Percentiles rank a stretch among this genome's conserved stretches.
Evolutionary conservation across 2,329 filamentous ascomycete species (phyloP).

Genomic region (Coniochaeta sp.): DNA sequence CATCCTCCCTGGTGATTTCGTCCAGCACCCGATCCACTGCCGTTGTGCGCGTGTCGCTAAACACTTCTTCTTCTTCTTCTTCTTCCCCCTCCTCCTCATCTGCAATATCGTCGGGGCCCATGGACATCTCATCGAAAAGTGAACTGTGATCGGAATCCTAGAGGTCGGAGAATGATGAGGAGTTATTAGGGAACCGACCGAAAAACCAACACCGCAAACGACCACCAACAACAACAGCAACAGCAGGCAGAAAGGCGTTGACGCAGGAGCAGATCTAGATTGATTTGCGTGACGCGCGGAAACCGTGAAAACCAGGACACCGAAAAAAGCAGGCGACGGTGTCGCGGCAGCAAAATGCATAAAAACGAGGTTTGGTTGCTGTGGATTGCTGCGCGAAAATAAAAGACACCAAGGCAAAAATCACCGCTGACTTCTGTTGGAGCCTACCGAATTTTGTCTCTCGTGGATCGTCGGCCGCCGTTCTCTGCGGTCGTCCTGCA

Average conservation of each 20-base stretch:
- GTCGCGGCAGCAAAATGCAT: no score
- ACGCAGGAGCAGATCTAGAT: background rate
- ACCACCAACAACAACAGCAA: background rate
- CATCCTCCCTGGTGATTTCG: background rate
- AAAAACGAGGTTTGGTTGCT: background rate
- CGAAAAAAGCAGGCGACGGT: constrained; percentile 5
- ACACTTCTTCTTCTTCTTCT: background rate
- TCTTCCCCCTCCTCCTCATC: background rate
- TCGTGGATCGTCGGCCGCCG: constrained; percentile 47
- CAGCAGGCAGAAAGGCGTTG: background rate
- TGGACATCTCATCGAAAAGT: background rate
- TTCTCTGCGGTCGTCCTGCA: constrained; percentile 69
- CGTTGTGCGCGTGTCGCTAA: background rate
- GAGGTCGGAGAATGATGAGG: background rate
- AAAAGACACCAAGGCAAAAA: constrained; percentile 13
- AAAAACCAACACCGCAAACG: no score
- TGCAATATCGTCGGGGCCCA: no score
- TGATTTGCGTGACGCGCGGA: constrained; percentile 2
- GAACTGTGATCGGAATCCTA: background rate
- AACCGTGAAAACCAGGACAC: constrained; percentile 1
- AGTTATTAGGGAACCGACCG: background rate
- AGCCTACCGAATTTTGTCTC: constrained; percentile 53
- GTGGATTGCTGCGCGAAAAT: constrained; percentile 7
- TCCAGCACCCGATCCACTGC: background rate
- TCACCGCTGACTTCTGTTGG: constrained; percentile 44